A percentile compares a stretch with the other conserved stretches of the same genome.
Conservation (phyloP, 1,284 basidiomycete genomes). For the Heterobasidion annosum region DNA sequence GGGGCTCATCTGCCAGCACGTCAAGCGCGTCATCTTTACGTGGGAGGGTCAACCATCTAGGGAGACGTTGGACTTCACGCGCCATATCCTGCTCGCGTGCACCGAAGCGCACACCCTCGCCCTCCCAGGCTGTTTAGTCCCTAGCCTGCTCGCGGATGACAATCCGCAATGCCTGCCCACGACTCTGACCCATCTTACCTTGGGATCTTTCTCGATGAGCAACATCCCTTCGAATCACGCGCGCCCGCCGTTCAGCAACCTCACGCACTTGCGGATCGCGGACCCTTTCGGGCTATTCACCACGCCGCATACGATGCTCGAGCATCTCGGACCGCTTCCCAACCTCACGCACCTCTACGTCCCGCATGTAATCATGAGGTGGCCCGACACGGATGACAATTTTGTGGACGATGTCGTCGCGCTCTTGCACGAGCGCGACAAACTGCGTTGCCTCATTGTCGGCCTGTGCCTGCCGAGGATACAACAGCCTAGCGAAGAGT, state of each 20-base stretch:
- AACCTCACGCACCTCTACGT: conserved; percentile 32
- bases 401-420: conserved; percentile 25
- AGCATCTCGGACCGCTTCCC: conserved; percentile 22
- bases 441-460: conserved; percentile 17
- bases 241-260: not conserved
- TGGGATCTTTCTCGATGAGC: not conserved
- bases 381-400: conserved; percentile 29
- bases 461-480: conserved; percentile 21
- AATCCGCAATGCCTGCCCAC: not conserved
- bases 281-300: conserved; percentile 28
- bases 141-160: conserved; percentile 9
- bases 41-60: conserved; percentile 13
- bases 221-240: not conserved
- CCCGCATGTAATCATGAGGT: conserved; percentile 27
- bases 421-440: conserved; percentile 20
- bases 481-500: no score
- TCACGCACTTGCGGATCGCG: conserved; percentile 30
- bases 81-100: conserved; percentile 4
- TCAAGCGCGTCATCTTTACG: conserved; percentile 23
- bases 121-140: conserved; percentile 4
- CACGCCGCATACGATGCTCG: conserved; percentile 25
- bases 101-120: conserved; percentile 3
- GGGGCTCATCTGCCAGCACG: conserved; percentile 20
- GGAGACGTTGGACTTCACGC: not conserved
- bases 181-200: not conserved